Evolutionary conservation across 257 asterid genomes (phyloP), one percentile per base, ranked within the genome.

Genomic region (Hygrophila difformis): DNA sequence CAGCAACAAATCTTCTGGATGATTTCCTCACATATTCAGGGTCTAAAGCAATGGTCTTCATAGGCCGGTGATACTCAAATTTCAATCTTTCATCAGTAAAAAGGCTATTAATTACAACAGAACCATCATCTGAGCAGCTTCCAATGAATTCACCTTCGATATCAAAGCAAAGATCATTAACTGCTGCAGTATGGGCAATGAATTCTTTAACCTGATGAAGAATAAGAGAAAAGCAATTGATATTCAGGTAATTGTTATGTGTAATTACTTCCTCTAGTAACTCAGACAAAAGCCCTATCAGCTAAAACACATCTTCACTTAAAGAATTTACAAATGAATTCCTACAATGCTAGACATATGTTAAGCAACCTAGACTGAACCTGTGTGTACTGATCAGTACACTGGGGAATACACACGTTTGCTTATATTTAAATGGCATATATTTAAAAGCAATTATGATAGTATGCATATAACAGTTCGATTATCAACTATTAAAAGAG

Each of bases 111-210:
- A 91, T 86, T 57, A 80, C 75, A 60, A 91, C 93, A 70, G 94
- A 80, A 56, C 97, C 97, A 69, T 91, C 97, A 67, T 86, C 99
- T 37, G 99, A 86, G 85, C 99, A 91, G 83, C 99, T 91, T 64
- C 93, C 99, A 61, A 91, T 70, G 72, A 67, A 91, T 86, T 91
- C 99, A 43, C 97, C 99, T 64, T 91, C 99, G 45, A 69, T 39
- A 45, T 91, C 99, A 58, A 91, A 91, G 82, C 81, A 76, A 51
- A 91, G 85, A 71, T 91, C 95, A 62, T 91, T 86, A 63, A 91
- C 96, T n/a, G 89, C 83, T 74, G 87, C 93, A 43, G 95, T 69
- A 51, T 91, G 99, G 55, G 84, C 79, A 42, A 68, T 57, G 67
- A 80, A 86, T 63, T 81, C 97, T 69, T 87, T 86, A 26, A 91